Evolutionary conservation across 345 rosid genomes (phyloP).

Genomic region (Aquilaria malaccensis): DNA sequence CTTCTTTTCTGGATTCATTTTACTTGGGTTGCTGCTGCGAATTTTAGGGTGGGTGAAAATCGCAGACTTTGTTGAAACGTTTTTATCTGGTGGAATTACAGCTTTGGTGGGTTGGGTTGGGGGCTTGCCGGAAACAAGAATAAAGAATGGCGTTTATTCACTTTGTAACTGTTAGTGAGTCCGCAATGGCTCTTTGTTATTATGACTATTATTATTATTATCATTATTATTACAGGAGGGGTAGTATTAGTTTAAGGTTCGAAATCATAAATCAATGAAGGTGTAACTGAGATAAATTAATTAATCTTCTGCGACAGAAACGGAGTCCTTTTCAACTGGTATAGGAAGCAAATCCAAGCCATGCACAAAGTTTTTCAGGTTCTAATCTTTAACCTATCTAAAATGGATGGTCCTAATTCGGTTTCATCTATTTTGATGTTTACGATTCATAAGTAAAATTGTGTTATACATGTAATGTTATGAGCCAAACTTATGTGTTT

Average conservation of each 20-base stretch:
- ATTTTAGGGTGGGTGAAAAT: no score
- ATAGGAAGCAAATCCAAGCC: conserved; percentile 97
- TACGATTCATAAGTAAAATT: conserved; percentile 23
- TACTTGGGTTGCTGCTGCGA: no score
- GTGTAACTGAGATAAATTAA: conserved; percentile 50
- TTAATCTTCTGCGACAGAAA: conserved; percentile 78
- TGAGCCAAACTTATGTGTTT: conserved; percentile 31
- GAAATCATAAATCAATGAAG: conserved; percentile 34
- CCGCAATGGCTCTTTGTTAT: no score
- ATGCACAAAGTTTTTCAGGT: conserved; percentile 98
- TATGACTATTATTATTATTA: no score
- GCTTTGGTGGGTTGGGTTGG: no score
- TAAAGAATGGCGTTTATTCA: no score
- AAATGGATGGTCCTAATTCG: conserved; percentile 41
- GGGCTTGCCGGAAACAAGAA: no score
- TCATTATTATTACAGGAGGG: no score
- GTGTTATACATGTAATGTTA: conserved; percentile 15
- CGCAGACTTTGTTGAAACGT: no score
- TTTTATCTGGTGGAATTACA: no score
- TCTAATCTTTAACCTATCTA: conserved; percentile 62
- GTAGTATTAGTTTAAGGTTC: conserved; percentile 11
- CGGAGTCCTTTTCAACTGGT: conserved; percentile 73
- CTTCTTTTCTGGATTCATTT: no score
- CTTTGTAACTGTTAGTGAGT: no score
- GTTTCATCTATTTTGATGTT: conserved; percentile 31